Conservation (phyloP, 2,329 filamentous ascomycete species). For the Malbranchea zuffiana region DNA sequence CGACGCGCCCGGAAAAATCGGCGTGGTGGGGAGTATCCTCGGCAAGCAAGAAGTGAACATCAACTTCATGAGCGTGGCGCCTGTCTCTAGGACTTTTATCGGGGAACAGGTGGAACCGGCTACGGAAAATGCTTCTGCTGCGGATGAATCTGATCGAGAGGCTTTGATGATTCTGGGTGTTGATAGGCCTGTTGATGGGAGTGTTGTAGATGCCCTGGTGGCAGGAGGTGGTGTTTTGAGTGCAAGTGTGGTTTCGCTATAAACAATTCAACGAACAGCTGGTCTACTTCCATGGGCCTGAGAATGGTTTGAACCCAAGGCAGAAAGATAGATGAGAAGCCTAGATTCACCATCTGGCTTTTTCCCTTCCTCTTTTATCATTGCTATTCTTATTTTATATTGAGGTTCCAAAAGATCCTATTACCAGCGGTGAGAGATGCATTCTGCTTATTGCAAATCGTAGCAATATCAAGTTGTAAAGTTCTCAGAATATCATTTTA, state of each 20-base stretch:
- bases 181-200: conserved; percentile 51
- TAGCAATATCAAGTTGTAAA: too few relatives aligned
- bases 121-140: conserved; percentile 21
- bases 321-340: too few relatives aligned
- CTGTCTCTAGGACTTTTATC: conserved; percentile 23
- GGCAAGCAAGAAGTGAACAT: conserved; percentile 66
- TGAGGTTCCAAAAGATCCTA: too few relatives aligned
- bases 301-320: too few relatives aligned
- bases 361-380: too few relatives aligned
- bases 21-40: conserved; percentile 60
- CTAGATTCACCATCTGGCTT: too few relatives aligned
- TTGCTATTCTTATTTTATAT: too few relatives aligned
- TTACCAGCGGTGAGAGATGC: too few relatives aligned
- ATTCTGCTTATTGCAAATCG: too few relatives aligned
- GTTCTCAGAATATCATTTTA: too few relatives aligned
- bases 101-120: conserved; percentile 6
- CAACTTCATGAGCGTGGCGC: conserved; percentile 64
- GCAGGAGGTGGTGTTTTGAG: conserved; percentile 43
- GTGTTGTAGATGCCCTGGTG: conserved; percentile 42
- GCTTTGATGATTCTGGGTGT: conserved; percentile 75
- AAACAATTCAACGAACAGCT: too few relatives aligned
- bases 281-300: too few relatives aligned
- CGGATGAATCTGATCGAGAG: conserved; percentile 43
- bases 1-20: conserved; percentile 72
- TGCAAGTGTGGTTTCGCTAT: conserved; percentile 42